Evolutionary conservation across 306 rosid genomes (phyloP).

Genomic region (Dalbergia cochinchinensis): DNA sequence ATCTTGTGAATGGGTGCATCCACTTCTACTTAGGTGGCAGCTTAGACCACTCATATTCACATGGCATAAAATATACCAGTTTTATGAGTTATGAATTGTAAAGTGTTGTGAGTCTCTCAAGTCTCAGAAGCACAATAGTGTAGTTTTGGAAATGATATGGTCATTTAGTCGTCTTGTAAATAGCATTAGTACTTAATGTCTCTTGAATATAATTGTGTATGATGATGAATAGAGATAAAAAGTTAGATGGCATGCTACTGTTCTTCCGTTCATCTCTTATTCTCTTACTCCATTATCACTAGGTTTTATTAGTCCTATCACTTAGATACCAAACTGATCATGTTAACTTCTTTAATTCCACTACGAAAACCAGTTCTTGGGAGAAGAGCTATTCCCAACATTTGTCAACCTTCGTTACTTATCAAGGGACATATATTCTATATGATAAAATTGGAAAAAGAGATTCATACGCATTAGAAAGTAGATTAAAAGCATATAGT

Average conservation of each 20-base stretch:
- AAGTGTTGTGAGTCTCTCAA: neutral
- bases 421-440: conserved; percentile 21
- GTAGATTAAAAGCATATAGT: neutral
- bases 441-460: conserved; percentile 13
- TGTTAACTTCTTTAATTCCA: conserved; percentile 1
- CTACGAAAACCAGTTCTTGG: conserved; percentile 7
- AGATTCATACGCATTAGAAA: neutral
- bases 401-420: conserved; percentile 13
- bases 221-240: neutral
- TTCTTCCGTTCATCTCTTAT: neutral
- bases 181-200: neutral
- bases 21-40: conserved; percentile 24
- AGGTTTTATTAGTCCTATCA: conserved; percentile 2
- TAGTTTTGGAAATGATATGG: neutral
- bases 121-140: neutral
- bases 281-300: neutral
- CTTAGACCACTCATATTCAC: neutral
- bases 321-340: neutral
- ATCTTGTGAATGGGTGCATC: conserved; percentile 27
- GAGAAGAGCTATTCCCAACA: neutral
- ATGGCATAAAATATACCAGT: conserved; percentile 1
- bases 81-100: conserved; percentile 7
- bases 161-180: neutral
- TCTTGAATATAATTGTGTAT: neutral
- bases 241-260: neutral